A percentile compares a stretch with the other conserved stretches of the same genome.
Conservation (phyloP, 208 protist genomes). For the Leishmania tropica region DNA sequence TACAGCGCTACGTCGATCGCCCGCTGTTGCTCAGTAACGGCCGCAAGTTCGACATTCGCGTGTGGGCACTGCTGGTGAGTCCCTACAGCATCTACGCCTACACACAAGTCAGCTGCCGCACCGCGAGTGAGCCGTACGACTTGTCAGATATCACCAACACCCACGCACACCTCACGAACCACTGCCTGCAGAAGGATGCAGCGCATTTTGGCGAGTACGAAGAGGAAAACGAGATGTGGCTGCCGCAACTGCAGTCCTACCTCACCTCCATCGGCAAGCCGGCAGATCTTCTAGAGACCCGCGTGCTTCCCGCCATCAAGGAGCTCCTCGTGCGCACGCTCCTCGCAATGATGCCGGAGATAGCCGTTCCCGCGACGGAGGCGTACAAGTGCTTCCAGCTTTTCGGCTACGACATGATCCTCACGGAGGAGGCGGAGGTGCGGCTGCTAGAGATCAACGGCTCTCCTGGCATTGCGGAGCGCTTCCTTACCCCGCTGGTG, state of each 20-base stretch:
- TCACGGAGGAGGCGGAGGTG: conserved; percentile 75
- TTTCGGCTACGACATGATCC: conserved; percentile 90
- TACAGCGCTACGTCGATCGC: conserved; percentile 86
- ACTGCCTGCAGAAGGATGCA: conserved; percentile 78
- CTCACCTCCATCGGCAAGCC: conserved; percentile 43
- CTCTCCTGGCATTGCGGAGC: conserved; percentile 78
- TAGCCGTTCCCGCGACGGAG: conserved; percentile 55
- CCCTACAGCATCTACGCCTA: conserved; percentile 84
- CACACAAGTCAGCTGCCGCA: conserved; percentile 85
- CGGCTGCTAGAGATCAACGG: conserved; percentile 92
- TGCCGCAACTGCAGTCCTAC: conserved; percentile 64
- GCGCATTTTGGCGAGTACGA: conserved; percentile 74
- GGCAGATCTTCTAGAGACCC: conserved; percentile 38
- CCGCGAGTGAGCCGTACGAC: conserved; percentile 65
- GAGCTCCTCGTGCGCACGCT: conserved; percentile 78
- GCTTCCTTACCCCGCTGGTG: conserved; percentile 63
- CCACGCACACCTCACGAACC: conserved; percentile 87
- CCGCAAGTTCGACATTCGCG: conserved; percentile 92
- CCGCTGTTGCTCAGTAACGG: conserved; percentile 76
- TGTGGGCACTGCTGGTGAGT: conserved; percentile 74
- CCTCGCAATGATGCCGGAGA: conserved; percentile 50
- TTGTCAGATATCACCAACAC: conserved; percentile 45
- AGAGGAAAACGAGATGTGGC: conserved; percentile 90
- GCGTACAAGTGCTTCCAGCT: conserved; percentile 88
- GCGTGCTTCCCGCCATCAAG: conserved; percentile 65